Conservation (phyloP, 805 yeast species). For the Pichia nakasei region DNA sequence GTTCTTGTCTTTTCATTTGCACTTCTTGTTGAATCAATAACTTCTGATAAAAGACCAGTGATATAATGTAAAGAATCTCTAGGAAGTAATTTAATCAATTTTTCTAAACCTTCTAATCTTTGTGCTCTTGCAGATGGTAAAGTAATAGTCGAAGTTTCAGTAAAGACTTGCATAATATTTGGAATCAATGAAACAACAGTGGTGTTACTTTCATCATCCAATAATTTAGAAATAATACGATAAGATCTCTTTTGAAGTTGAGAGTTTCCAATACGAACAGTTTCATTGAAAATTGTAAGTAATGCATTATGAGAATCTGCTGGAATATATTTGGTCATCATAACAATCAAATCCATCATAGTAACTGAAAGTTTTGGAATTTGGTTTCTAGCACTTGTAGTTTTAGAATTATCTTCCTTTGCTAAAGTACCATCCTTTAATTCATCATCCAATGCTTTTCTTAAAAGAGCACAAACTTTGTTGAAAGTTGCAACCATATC, state of each 20-base stretch:
- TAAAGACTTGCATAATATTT: conserved; percentile 52
- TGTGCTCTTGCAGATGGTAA: conserved; percentile 73
- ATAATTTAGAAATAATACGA: conserved; percentile 61
- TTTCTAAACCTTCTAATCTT: conserved; percentile 59
- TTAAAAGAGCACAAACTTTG: conserved; percentile 74
- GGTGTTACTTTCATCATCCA: conserved; percentile 59
- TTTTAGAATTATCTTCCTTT: conserved; percentile 18
- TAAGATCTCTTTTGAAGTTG: conserved; percentile 84
- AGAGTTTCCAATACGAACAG: conserved; percentile 51
- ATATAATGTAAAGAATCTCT: conserved; percentile 59
- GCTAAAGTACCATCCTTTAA: conserved; percentile 25
- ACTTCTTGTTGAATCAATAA: conserved; percentile 84
- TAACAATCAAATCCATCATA: conserved; percentile 84
- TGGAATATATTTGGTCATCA: conserved; percentile 81
- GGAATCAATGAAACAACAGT: conserved; percentile 40
- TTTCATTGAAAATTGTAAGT: conserved; percentile 65
- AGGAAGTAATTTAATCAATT: conserved; percentile 57
- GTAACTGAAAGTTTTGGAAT: conserved; percentile 60
- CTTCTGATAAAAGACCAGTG: conserved; percentile 77
- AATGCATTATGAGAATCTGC: conserved; percentile 59
- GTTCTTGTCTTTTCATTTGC: conserved; percentile 87
- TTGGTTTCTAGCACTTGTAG: conserved; percentile 27
- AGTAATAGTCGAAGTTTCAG: conserved; percentile 48
- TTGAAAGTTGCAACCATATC: conserved; percentile 73
- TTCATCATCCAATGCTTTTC: conserved; percentile 62